These are phyloP conservation scores for Boletus subparvulus DNA, from an alignment of 768 basidiomycete genomes.

Conservation along the genomic window DNA sequence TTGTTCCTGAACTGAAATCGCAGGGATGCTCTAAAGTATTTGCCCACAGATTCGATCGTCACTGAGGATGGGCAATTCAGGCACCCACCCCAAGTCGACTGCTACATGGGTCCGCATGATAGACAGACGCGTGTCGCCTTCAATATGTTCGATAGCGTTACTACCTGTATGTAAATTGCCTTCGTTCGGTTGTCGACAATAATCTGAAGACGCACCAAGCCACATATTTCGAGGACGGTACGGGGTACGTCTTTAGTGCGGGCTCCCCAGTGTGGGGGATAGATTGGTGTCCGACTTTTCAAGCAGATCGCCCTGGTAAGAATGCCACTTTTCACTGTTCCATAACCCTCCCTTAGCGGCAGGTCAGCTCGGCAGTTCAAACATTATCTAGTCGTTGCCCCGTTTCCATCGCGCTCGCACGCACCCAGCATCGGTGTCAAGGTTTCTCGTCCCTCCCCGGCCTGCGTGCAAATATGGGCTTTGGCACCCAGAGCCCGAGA, in stretches of 20 bases:
- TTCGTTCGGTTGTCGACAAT: neutral
- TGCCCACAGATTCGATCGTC: conserved; percentile 54
- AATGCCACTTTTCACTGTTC: neutral
- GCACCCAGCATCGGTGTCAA: conserved; percentile 67
- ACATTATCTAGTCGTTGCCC: conserved; percentile 85
- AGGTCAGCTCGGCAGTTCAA: conserved; percentile 51
- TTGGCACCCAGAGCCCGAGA: conserved; percentile 27
- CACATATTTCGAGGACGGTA: conserved; percentile 54
- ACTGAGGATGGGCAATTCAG: conserved; percentile 50
- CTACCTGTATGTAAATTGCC: conserved; percentile 58
- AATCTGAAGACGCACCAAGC: conserved; percentile 42
- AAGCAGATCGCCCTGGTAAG: conserved; percentile 54
- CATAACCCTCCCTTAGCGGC: neutral
- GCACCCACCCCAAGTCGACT: conserved; percentile 55
- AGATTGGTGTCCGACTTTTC: conserved; percentile 89
- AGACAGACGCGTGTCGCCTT: conserved; percentile 50
- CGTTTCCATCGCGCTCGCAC: conserved; percentile 64
- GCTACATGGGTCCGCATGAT: conserved; percentile 65
- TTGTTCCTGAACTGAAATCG: neutral
- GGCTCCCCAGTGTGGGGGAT: conserved; percentile 90
- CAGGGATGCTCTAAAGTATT: conserved; percentile 58
- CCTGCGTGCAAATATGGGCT: conserved; percentile 89
- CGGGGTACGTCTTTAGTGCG: conserved; percentile 74
- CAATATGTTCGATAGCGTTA: conserved; percentile 53
- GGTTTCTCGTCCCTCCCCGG: conserved; percentile 49